Evolutionary conservation across 2,329 filamentous ascomycete species (phyloP).

Genomic region (Nemania serpens): DNA sequence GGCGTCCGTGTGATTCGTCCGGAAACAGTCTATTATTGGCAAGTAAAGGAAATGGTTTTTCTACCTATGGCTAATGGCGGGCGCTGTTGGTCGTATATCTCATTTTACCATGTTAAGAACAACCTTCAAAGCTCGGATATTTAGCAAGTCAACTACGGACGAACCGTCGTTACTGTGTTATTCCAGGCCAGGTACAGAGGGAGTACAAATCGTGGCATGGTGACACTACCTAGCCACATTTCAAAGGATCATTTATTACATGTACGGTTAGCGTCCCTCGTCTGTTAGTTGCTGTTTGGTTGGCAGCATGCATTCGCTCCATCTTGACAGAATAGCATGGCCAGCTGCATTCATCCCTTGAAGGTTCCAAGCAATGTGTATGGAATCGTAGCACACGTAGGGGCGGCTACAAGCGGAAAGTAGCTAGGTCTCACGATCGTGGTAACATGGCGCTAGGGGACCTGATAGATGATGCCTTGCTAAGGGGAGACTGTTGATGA

Average conservation of each 20-base stretch:
- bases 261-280: constrained; percentile 17
- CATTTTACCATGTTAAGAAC: neutral
- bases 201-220: constrained; percentile 4
- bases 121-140: constrained; percentile 7
- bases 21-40: constrained; percentile 1
- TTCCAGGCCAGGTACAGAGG: neutral
- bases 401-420: neutral
- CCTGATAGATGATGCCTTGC: constrained; percentile 1
- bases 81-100: neutral
- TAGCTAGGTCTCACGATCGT: constrained; percentile 10
- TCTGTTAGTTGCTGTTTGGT: constrained; percentile 13
- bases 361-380: constrained; percentile 3
- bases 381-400: constrained; percentile 11
- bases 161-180: neutral
- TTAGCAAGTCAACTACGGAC: constrained; percentile 17
- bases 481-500: constrained; percentile 9
- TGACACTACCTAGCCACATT: constrained; percentile 11
- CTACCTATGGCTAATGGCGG: too few relatives aligned
- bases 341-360: constrained; percentile 6
- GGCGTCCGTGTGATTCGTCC: constrained; percentile 1
- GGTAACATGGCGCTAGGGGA: constrained; percentile 12
- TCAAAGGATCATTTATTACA: constrained; percentile 16
- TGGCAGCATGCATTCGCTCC: constrained; percentile 16
- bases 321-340: neutral
- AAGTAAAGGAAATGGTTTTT: neutral